Base-by-base conservation (phyloP, 164 flowering plant species). In the Dillenia turbinata region DNA sequence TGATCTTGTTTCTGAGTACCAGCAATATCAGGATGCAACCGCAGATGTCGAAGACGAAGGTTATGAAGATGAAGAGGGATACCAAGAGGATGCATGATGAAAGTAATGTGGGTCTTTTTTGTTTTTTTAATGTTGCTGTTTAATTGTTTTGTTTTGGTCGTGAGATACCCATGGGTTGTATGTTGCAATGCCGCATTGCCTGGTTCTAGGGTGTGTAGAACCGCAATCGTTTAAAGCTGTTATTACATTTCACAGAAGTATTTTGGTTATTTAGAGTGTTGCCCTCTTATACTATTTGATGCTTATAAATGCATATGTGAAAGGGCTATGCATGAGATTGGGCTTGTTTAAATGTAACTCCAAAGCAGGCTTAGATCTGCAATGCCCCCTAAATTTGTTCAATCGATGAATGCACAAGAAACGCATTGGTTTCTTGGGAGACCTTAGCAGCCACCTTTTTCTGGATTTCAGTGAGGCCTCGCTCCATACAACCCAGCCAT, bases 371-470 rank as follows among this genome's bases (percentile, higher is more conserved):
- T 85, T 9, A 90, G 75, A 76, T 93, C 94, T 45, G 89, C 87
- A 67, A 88, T 93, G 53, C 97, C 98, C 56, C 98, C 98, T 60
- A 97, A 93, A 96, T 97, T 93, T 57, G 90, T 87, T 93, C 89
- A 69, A 88, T 93, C 51, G 71, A 93, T 48, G 98, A 94, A 77
- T 90, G 98, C 44, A 90, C 54, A 62, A 90, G 83, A 66, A 81
- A 77, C 14, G 89, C 97, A 59, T 86, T 89, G 52, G 97, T 93
- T 61, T 90, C 94, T 63, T 81, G 76, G 73, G 81, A 53, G 24
- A 93, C 88, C 70, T 72, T 79, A n/a, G 60, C 26, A 55, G 96
- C 90, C 66, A 68, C 59, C 26, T 47, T 58, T 59, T 86, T 69
- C 96, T 83, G 26, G 96, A 92, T 61, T 81, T 74, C 73, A 90